Conservation (phyloP, 306 rosid species). For the Hippophae gyantsensis region DNA sequence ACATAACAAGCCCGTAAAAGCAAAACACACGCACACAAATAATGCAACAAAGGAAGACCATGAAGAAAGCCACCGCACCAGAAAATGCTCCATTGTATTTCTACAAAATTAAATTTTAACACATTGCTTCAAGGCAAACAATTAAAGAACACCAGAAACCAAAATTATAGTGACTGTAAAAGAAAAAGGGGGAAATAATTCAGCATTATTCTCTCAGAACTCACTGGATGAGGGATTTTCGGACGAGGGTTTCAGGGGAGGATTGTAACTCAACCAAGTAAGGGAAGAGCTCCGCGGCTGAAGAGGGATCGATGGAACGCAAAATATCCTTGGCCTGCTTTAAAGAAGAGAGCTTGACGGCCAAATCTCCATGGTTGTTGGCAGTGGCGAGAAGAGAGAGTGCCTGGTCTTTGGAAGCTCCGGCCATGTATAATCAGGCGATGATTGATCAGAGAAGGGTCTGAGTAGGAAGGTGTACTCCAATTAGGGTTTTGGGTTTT, state of each 20-base stretch:
- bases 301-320: constrained; percentile 53
- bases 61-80: background rate
- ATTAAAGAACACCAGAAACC: background rate
- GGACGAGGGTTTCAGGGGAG: constrained; percentile 70
- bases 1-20: background rate
- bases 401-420: constrained; percentile 48
- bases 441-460: background rate
- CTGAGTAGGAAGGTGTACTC: background rate
- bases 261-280: constrained; percentile 81
- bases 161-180: background rate
- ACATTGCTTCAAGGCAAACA: background rate
- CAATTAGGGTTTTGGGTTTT: constrained; percentile 30
- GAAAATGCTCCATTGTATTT: too few relatives aligned
- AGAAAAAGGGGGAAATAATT: background rate
- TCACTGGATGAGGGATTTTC: constrained; percentile 71
- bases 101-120: too few relatives aligned
- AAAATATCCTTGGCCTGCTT: constrained; percentile 67
- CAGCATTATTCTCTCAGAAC: constrained; percentile 13
- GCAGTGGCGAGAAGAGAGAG: constrained; percentile 89
- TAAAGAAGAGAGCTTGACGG: constrained; percentile 67
- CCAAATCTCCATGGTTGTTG: constrained; percentile 89
- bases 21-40: background rate
- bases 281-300: constrained; percentile 67
- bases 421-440: constrained; percentile 42
- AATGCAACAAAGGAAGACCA: background rate